Evolutionary conservation across 2,329 filamentous ascomycete genomes (phyloP).

Genomic region (Alternaria gaisen): DNA sequence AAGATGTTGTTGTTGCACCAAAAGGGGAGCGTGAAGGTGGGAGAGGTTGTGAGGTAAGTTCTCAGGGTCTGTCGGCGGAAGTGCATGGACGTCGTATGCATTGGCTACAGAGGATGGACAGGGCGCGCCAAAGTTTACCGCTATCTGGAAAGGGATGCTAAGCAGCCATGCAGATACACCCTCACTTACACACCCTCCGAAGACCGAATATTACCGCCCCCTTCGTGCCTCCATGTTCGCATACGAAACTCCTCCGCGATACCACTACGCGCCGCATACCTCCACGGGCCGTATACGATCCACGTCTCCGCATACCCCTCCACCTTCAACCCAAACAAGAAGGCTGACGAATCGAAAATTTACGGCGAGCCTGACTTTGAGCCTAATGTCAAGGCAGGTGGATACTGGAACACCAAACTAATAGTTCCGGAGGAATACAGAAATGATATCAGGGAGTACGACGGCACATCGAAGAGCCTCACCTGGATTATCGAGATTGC

Average conservation of each 20-base stretch:
- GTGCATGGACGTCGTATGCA: conserved; percentile 3
- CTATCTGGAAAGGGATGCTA: conserved; percentile 4
- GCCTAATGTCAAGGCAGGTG: conserved; percentile 94
- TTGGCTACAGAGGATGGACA: neutral
- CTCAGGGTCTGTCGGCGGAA: conserved; percentile 2
- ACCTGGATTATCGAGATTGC: conserved; percentile 92
- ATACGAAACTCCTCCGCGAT: conserved; percentile 93
- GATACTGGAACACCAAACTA: conserved; percentile 82
- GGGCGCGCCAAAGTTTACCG: neutral
- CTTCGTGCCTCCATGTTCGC: conserved; percentile 80
- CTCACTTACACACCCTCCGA: conserved; percentile 89
- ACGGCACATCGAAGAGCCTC: conserved; percentile 62
- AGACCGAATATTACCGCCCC: conserved; percentile 89
- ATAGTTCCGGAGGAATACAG: conserved; percentile 81
- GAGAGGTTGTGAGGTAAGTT: conserved; percentile 82
- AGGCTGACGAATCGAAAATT: conserved; percentile 72
- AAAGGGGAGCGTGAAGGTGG: conserved; percentile 88
- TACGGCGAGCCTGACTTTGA: conserved; percentile 91
- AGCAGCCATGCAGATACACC: conserved; percentile 65
- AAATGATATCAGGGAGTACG: conserved; percentile 37
- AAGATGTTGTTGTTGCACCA: conserved; percentile 91
- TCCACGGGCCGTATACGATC: conserved; percentile 93
- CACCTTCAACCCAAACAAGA: conserved; percentile 82
- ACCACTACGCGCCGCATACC: conserved; percentile 90
- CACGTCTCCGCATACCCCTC: conserved; percentile 87